phyloP scores from a whole-genome alignment of 2,329 filamentous ascomycete species.

The Phialophora tarda region DNA sequence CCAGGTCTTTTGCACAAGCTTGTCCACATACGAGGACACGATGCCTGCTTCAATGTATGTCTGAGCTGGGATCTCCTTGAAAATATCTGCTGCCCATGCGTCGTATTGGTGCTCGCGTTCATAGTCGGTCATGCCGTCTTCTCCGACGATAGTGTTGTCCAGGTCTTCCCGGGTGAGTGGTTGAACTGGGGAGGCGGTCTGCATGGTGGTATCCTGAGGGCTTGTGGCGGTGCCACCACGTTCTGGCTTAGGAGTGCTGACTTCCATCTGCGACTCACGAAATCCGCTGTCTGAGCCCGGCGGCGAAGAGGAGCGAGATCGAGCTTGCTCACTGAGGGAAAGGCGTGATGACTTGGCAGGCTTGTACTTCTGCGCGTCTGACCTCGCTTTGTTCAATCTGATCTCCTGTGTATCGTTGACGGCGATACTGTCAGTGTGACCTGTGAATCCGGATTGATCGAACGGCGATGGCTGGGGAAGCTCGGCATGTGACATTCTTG shows the following conservation, averaged over 20 bases:
- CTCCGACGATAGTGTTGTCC: conserved; percentile 29
- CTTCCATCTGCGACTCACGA: conserved; percentile 22
- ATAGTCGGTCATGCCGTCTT: conserved; percentile 35
- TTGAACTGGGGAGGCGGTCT: background rate
- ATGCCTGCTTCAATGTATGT: conserved; percentile 34
- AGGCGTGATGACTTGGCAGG: conserved; percentile 33
- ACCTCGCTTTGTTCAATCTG: conserved; percentile 34
- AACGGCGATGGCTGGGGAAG: conserved; percentile 23
- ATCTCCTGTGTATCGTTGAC: conserved; percentile 28
- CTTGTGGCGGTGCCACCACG: background rate
- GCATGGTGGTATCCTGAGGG: background rate
- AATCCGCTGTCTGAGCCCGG: conserved; percentile 20
- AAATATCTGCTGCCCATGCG: conserved; percentile 30
- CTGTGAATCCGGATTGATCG: conserved; percentile 20
- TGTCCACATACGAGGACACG: conserved; percentile 25
- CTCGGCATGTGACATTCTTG: conserved; percentile 36
- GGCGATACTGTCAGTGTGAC: conserved; percentile 25
- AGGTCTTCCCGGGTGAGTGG: conserved; percentile 26
- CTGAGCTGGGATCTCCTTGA: conserved; percentile 18
- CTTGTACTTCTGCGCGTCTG: conserved; percentile 37
- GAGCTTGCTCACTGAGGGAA: conserved; percentile 30
- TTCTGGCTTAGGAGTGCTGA: conserved; percentile 3
- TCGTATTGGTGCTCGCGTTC: conserved; percentile 33
- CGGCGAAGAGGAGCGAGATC: conserved; percentile 35
- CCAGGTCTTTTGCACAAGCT: conserved; percentile 34